Evolutionary conservation across 225 moss, liverwort and hornwort species (phyloP).

Genomic region (Pleurozium schreberi): DNA sequence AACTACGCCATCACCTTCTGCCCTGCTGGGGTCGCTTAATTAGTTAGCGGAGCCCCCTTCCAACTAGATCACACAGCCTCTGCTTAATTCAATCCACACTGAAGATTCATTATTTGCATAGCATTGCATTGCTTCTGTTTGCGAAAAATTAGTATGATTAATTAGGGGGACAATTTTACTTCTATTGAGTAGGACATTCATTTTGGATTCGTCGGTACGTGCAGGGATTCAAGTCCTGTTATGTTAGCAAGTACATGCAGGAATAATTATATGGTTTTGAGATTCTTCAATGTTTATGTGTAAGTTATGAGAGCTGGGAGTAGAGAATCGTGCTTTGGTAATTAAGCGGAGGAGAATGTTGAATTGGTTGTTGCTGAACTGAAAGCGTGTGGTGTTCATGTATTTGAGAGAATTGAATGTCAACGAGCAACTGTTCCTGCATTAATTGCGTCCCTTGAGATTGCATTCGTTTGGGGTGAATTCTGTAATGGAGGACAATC

Average conservation of each 20-base stretch:
- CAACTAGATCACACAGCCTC: background rate
- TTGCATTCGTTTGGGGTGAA: background rate
- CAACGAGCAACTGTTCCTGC: background rate
- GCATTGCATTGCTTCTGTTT: background rate
- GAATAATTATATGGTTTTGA: too few species aligned
- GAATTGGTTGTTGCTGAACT: too few species aligned
- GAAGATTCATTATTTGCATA: background rate
- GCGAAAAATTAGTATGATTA: background rate
- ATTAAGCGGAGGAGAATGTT: background rate
- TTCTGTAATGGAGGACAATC: background rate
- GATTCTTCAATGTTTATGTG: background rate
- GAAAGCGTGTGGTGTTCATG: background rate
- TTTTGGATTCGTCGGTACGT: background rate
- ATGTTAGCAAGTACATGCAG: background rate
- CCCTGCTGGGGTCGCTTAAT: slow-evolving; percentile 12
- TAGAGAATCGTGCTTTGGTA: background rate
- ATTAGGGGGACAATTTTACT: background rate
- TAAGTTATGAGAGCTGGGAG: background rate
- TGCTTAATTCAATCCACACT: background rate
- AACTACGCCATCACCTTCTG: slow-evolving; percentile 62
- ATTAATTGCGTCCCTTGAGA: background rate
- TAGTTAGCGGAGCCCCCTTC: background rate
- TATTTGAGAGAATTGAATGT: background rate
- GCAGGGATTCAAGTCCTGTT: background rate
- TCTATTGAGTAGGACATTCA: background rate